phyloP scores from a whole-genome alignment of 208 protist genomes.

The Crithidia sp. region DNA sequence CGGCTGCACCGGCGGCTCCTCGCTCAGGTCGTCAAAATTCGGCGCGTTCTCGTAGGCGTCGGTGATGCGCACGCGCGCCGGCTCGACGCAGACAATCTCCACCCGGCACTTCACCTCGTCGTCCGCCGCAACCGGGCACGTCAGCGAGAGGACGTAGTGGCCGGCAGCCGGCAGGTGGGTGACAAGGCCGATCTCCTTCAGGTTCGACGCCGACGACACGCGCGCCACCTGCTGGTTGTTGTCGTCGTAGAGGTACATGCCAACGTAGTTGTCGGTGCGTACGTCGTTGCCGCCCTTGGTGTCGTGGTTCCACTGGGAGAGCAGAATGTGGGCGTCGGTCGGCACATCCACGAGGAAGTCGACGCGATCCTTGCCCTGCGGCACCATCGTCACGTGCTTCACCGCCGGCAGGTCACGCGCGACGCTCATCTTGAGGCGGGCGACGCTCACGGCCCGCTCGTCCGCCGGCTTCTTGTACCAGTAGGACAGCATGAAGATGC shows the following conservation, averaged over 20 bases:
- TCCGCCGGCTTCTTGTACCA: constrained; percentile 55
- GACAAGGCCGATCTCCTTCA: constrained; percentile 65
- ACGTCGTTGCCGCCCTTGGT: constrained; percentile 38
- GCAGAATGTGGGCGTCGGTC: constrained; percentile 70
- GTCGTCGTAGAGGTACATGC: constrained; percentile 78
- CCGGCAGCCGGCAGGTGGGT: constrained; percentile 48
- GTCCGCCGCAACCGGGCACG: constrained; percentile 45
- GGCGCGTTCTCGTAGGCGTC: constrained; percentile 57
- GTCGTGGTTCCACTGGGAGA: constrained; percentile 62
- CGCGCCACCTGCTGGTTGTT: constrained; percentile 44
- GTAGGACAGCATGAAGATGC: constrained; percentile 78
- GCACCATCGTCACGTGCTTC: constrained; percentile 54
- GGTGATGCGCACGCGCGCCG: constrained; percentile 68
- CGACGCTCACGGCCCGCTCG: constrained; percentile 37
- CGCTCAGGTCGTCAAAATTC: constrained; percentile 25
- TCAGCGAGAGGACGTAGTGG: constrained; percentile 69
- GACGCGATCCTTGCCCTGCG: constrained; percentile 54
- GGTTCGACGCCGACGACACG: constrained; percentile 65
- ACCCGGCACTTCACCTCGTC: constrained; percentile 59
- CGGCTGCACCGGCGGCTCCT: constrained; percentile 15
- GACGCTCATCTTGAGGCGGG: constrained; percentile 51
- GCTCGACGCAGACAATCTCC: constrained; percentile 68
- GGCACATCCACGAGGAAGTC: constrained; percentile 75
- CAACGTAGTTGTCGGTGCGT: constrained; percentile 71
- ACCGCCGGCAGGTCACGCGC: constrained; percentile 65